A percentile compares a stretch with the other conserved stretches of the same genome.
These are phyloP conservation scores for Fagus sylvatica DNA, from an alignment of 306 rosid genomes.

Conservation along the genomic window DNA sequence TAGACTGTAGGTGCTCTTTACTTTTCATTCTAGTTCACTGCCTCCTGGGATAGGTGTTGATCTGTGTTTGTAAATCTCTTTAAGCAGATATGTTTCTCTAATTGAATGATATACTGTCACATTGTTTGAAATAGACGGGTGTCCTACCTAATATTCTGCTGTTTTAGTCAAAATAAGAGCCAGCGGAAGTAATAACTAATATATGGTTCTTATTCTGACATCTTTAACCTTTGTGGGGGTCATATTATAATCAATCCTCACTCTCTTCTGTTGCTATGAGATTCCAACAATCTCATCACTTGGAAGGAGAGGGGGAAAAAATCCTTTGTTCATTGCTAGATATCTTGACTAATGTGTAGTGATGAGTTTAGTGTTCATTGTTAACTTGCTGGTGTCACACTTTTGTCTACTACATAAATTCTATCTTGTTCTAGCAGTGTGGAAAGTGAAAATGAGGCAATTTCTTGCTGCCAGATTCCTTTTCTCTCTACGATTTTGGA, in stretches of 20 bases:
- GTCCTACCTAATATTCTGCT: background rate
- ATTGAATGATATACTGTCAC: background rate
- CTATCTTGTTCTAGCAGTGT: background rate
- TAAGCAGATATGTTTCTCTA: background rate
- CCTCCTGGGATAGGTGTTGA: background rate
- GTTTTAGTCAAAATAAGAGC: background rate
- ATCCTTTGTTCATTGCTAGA: background rate
- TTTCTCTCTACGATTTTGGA: background rate
- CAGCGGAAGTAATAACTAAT: background rate
- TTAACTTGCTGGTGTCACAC: background rate
- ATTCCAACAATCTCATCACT: background rate
- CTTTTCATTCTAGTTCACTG: background rate
- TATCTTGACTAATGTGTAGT: background rate
- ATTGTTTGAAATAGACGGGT: background rate
- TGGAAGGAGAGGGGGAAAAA: background rate
- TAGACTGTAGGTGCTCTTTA: background rate
- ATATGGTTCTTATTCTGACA: too few relatives aligned
- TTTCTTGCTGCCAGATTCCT: background rate
- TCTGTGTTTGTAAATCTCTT: background rate
- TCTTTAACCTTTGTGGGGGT: too few relatives aligned
- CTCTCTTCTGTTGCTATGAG: background rate
- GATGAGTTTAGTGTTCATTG: conserved; percentile 1
- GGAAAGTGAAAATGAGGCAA: background rate
- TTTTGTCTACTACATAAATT: background rate
- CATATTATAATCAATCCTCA: background rate